A percentile compares a stretch with the other conserved stretches of the same genome.
phyloP scores from a whole-genome alignment of 768 basidiomycete genomes.

The Boletus edulis region DNA sequence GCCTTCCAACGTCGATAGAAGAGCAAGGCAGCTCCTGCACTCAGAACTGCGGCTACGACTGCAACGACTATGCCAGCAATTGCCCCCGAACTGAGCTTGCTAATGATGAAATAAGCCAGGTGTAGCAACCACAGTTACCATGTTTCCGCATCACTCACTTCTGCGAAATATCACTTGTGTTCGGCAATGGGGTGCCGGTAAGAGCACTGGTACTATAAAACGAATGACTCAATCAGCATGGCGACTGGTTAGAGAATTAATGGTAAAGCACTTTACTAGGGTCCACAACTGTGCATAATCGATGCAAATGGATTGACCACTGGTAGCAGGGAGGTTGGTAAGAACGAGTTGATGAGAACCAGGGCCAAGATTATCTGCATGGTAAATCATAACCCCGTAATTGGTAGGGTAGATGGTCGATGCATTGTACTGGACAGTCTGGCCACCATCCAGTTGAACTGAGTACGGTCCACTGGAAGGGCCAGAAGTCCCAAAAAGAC shows the following conservation, averaged over 20 bases:
- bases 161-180: background rate
- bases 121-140: background rate
- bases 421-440: slow-evolving; percentile 19
- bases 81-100: slow-evolving; percentile 19
- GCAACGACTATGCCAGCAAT: slow-evolving; percentile 24
- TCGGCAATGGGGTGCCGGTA: background rate
- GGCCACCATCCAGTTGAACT: slow-evolving; percentile 36
- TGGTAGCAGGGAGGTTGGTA: slow-evolving; percentile 27
- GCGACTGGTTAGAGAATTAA: background rate
- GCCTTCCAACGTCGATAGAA: slow-evolving; percentile 32
- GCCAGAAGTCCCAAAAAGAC: slow-evolving; percentile 43
- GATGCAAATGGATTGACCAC: slow-evolving; percentile 26
- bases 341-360: slow-evolving; percentile 36
- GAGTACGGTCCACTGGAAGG: slow-evolving; percentile 35
- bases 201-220: background rate
- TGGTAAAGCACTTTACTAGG: slow-evolving; percentile 15
- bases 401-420: slow-evolving; percentile 16
- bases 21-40: slow-evolving; percentile 16
- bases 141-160: slow-evolving; percentile 9
- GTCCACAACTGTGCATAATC: slow-evolving; percentile 33
- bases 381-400: slow-evolving; percentile 34
- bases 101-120: slow-evolving; percentile 3
- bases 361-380: slow-evolving; percentile 38
- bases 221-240: background rate
- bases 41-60: slow-evolving; percentile 9